These are phyloP conservation scores for Lichtheimia hyalospora DNA, from an alignment of 371 early-diverging fungal species.

Conservation along the genomic window DNA sequence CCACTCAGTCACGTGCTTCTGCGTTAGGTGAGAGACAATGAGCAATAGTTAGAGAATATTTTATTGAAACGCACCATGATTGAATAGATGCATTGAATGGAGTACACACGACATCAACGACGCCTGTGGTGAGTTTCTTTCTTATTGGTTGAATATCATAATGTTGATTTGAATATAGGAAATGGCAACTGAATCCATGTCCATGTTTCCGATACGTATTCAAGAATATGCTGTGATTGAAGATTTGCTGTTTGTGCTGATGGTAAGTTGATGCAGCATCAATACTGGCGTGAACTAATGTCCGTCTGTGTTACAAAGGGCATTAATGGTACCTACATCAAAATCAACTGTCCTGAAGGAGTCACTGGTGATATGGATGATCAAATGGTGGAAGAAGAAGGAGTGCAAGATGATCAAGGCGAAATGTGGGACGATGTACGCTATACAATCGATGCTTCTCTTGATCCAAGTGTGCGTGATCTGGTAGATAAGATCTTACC, in stretches of 20 bases:
- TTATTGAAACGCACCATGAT: background rate
- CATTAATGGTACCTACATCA: conserved; percentile 79
- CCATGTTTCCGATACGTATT: conserved; percentile 34
- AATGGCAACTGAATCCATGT: conserved; percentile 13
- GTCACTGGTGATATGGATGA: conserved; percentile 22
- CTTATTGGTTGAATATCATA: background rate
- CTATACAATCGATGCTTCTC: conserved; percentile 49
- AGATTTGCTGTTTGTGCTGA: conserved; percentile 83
- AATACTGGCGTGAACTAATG: no score
- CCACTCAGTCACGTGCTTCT: background rate
- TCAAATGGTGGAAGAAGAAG: conserved; percentile 26
- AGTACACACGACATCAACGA: background rate
- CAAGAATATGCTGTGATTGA: conserved; percentile 88
- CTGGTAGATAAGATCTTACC: conserved; percentile 77
- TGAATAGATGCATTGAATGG: background rate
- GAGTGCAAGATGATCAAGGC: conserved; percentile 12
- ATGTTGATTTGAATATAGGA: background rate
- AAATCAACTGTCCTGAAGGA: conserved; percentile 32
- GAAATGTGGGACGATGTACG: conserved; percentile 29
- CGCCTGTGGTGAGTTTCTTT: conserved; percentile 5
- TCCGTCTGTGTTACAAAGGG: conserved; percentile 51
- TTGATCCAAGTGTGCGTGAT: conserved; percentile 74
- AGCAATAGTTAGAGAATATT: no score
- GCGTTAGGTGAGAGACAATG: background rate
- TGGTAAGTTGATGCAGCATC: conserved; percentile 51